Conservation (phyloP, 129 eudicot genomes). For the Rutidosis leptorrhynchoides region DNA sequence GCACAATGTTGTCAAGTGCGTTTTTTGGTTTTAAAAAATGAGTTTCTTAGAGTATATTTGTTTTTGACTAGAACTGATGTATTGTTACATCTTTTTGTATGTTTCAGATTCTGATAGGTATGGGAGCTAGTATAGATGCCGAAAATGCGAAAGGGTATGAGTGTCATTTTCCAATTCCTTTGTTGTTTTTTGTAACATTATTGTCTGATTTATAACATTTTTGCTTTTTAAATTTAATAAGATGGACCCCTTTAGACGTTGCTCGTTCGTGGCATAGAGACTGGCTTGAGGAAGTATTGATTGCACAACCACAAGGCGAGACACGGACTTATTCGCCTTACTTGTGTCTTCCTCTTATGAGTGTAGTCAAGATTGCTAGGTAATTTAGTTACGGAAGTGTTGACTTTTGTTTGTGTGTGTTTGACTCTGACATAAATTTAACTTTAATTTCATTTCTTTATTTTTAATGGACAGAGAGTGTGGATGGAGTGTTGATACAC, state of each 20-base stretch:
- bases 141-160: conserved; percentile 80
- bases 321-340: conserved; percentile 58
- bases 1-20: conserved; percentile 85
- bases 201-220: conserved; percentile 2
- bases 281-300: conserved; percentile 60
- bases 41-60: not conserved
- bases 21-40: conserved; percentile 5
- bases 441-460: not conserved
- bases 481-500: conserved; percentile 63
- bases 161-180: not conserved
- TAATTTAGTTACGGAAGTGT: conserved; percentile 5
- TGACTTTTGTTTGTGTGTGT: not conserved
- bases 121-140: conserved; percentile 65
- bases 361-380: conserved; percentile 85
- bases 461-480: conserved; percentile 54
- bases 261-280: conserved; percentile 92
- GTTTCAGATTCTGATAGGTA: conserved; percentile 58
- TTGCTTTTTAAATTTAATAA: conserved; percentile 20
- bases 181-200: not conserved
- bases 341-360: conserved; percentile 87
- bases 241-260: conserved; percentile 85
- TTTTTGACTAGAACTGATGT: too few relatives aligned
- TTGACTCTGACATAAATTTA: conserved; percentile 23
- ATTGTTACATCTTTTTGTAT: conserved; percentile 1
- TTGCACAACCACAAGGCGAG: conserved; percentile 36